A percentile compares a stretch with the other conserved stretches of the same genome.
These are phyloP conservation scores for Yamadazyma blattariae DNA, from an alignment of 1,139 yeast genomes.

Conservation along the genomic window DNA sequence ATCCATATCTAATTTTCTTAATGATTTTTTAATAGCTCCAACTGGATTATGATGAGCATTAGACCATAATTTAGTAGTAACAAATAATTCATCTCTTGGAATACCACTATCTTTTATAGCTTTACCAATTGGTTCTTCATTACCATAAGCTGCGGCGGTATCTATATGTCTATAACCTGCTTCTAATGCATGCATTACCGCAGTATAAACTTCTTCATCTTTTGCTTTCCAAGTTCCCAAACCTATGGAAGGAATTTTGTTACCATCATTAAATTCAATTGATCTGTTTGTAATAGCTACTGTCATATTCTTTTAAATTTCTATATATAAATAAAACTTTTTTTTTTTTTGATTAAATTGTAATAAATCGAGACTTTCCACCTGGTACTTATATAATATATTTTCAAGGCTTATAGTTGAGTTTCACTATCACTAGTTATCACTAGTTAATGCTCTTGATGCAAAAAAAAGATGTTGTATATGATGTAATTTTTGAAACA, in stretches of 20 bases:
- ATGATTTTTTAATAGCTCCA: conserved; percentile 57
- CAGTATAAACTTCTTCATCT: conserved; percentile 54
- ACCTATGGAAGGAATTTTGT: conserved; percentile 64
- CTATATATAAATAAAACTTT: no score
- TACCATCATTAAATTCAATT: no score
- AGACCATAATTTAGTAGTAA: conserved; percentile 82
- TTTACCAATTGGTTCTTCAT: conserved; percentile 66
- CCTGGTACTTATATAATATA: no score
- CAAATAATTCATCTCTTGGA: conserved; percentile 66
- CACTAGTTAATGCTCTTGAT: no score
- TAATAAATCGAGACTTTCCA: no score
- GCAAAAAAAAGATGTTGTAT: no score
- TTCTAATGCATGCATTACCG: conserved; percentile 59
- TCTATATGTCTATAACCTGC: conserved; percentile 79
- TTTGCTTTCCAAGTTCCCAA: conserved; percentile 79
- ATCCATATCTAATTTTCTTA: conserved; percentile 66
- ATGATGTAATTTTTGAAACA: no score
- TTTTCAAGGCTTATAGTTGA: no score
- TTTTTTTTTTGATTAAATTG: no score
- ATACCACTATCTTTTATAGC: conserved; percentile 65
- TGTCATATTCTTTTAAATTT: no score
- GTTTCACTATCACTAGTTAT: no score
- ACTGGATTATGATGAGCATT: conserved; percentile 59
- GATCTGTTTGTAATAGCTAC: no score
- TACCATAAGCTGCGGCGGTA: conserved; percentile 66